These are phyloP conservation scores for Umbelopsis sp. DNA, from an alignment of 371 early-diverging fungal species.

Conservation along the genomic window DNA sequence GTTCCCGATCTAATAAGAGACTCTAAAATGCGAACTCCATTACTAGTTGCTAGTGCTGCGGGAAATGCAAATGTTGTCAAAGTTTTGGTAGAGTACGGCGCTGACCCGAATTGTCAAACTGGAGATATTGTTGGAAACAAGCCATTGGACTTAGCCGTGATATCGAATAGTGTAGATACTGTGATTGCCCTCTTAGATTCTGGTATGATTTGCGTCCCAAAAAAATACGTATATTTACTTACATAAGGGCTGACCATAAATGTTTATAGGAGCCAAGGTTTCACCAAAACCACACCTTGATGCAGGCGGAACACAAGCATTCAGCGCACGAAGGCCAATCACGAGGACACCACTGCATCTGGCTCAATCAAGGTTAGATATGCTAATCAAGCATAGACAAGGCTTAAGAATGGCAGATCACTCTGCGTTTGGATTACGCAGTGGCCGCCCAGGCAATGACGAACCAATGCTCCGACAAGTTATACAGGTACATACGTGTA, in stretches of 20 bases:
- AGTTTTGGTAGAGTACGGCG: constrained; percentile 38
- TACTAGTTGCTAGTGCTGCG: constrained; percentile 51
- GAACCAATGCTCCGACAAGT: constrained; percentile 26
- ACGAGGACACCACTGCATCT: constrained; percentile 39
- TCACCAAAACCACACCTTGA: constrained; percentile 6
- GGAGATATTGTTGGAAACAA: constrained; percentile 54
- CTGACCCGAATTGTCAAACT: constrained; percentile 49
- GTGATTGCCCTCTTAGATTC: constrained; percentile 45
- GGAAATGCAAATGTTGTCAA: constrained; percentile 45
- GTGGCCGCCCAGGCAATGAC: background rate
- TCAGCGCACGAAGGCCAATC: constrained; percentile 12
- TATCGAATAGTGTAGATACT: constrained; percentile 49
- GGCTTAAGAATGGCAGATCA: constrained; percentile 21
- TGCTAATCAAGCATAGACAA: constrained; percentile 31
- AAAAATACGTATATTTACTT: background rate
- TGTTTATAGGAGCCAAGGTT: constrained; percentile 1
- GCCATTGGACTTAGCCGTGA: constrained; percentile 50
- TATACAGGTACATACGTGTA: constrained; percentile 23
- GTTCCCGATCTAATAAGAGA: constrained; percentile 52
- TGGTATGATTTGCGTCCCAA: constrained; percentile 23
- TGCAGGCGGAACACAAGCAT: background rate
- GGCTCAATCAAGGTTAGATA: constrained; percentile 43
- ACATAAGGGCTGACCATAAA: background rate
- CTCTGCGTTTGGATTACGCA: background rate
- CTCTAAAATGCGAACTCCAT: constrained; percentile 47